Evolutionary conservation across 1,284 basidiomycete genomes (phyloP).

Genomic region (Meira miltonrushii): DNA sequence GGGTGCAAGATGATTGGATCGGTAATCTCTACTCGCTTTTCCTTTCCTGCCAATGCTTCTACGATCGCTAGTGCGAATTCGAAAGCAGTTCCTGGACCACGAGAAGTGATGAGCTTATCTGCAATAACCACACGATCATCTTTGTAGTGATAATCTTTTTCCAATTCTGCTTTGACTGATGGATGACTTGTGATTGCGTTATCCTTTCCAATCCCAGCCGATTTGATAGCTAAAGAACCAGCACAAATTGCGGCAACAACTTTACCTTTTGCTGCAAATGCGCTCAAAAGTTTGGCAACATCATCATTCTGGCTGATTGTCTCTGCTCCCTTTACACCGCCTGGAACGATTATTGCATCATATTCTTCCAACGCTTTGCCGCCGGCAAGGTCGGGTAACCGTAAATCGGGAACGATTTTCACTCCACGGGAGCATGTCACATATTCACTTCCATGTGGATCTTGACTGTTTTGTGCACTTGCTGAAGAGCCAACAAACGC

Average conservation of each 20-base stretch:
- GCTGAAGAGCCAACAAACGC: conserved; percentile 32
- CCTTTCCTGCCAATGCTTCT: conserved; percentile 64
- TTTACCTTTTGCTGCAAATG: conserved; percentile 58
- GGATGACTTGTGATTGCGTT: conserved; percentile 72
- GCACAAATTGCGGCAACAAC: conserved; percentile 42
- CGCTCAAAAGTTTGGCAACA: conserved; percentile 64
- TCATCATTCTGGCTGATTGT: conserved; percentile 62
- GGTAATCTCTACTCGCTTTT: conserved; percentile 65
- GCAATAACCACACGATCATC: conserved; percentile 69
- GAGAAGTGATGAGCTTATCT: conserved; percentile 70
- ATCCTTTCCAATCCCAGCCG: conserved; percentile 59
- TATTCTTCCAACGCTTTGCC: conserved; percentile 55
- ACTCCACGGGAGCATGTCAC: conserved; percentile 43
- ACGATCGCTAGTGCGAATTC: conserved; percentile 70
- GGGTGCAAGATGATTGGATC: conserved; percentile 63
- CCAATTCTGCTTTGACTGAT: conserved; percentile 63
- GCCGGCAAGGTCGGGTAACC: conserved; percentile 26
- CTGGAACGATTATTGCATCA: conserved; percentile 70
- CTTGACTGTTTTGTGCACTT: conserved; percentile 7
- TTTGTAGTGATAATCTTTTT: conserved; percentile 65
- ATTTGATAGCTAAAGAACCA: conserved; percentile 62
- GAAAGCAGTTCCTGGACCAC: conserved; percentile 76
- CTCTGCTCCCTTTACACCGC: conserved; percentile 73
- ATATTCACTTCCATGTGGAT: conserved; percentile 19
- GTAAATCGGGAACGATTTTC: conserved; percentile 37